Percentiles rank a stretch among this genome's conserved stretches.
Conservation (phyloP, 371 early-diverging fungal genomes). For the Lichtheimia ramosa region DNA sequence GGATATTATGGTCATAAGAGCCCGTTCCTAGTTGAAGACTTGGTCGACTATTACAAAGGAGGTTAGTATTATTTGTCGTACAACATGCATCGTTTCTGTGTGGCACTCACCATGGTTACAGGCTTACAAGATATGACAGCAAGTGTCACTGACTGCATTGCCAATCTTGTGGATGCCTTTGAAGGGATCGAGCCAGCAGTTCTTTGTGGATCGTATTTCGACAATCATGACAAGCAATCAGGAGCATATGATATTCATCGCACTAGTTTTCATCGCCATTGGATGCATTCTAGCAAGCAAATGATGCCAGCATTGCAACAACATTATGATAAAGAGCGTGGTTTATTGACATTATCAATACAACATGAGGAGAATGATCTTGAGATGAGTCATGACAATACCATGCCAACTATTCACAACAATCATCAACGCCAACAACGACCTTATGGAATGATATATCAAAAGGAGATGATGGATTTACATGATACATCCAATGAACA, state of each 20-base stretch:
- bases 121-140: constrained; percentile 66
- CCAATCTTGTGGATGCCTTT: constrained; percentile 50
- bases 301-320: not conserved
- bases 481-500: too few relatives aligned
- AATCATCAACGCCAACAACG: too few relatives aligned
- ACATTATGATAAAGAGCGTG: constrained; percentile 4
- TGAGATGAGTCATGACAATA: too few relatives aligned
- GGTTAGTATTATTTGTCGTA: constrained; percentile 36
- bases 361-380: too few relatives aligned
- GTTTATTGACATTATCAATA: constrained; percentile 8
- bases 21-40: constrained; percentile 75
- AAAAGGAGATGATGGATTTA: too few relatives aligned
- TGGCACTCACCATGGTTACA: constrained; percentile 10
- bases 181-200: constrained; percentile 31
- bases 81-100: not conserved
- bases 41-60: constrained; percentile 73
- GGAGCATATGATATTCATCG: too few relatives aligned
- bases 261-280: too few relatives aligned
- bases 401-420: too few relatives aligned
- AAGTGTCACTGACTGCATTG: constrained; percentile 67
- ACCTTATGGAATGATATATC: too few relatives aligned
- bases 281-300: too few relatives aligned
- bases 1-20: constrained; percentile 46
- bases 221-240: not conserved
- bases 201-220: constrained; percentile 39